Evolutionary conservation across 306 rosid genomes (phyloP), one percentile per base, ranked within the genome.

Genomic region (Arachis hypogaea): DNA sequence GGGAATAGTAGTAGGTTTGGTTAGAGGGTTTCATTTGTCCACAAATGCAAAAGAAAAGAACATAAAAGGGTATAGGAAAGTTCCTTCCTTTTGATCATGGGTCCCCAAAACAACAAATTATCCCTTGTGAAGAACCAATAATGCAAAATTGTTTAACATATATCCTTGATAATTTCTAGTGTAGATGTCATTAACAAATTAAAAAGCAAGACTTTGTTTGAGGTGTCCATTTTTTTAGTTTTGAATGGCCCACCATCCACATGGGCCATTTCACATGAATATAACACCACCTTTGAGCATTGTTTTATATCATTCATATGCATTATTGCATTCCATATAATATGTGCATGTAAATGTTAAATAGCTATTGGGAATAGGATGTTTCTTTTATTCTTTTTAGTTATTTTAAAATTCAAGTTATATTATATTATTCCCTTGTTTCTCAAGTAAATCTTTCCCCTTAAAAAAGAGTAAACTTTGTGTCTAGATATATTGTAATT

Each of bases 81-180:
- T 78, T 76, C 83, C 80, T 86, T 73, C 92, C 86, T 89, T 84
- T 79, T 50, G 82, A 82, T 79, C 74, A 54, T 82, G 95, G 93
- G 95, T 78, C 86, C 86, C 85, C 87, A 78, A 82, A 76, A 74
- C 80, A 83, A 77, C 85, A 91, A 85, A 83, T 86, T 89, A 75
- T 84, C 82, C 76, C 85, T 78, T 86, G 90, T 89, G 86, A 85
- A 86, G 85, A 82, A 74, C 73, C 97, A 94, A 94, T 94, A 89
- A 87, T 88, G 92, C 88, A 83, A 36, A 80, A 71, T 92, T 84
- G 79, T 86, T 86, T 81, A 81, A 65, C 78, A 59, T 44, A 82
- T 33, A 33, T 33, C 3, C 38, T 33, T 78, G 82, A 87, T 78
- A 84, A 66, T 88, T 86, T 88, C 74, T 47, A 82, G 77, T 85